Evolutionary conservation across 257 asterid genomes (phyloP), one percentile per base, ranked within the genome.

Genomic region (Jaltomata sinuosa): DNA sequence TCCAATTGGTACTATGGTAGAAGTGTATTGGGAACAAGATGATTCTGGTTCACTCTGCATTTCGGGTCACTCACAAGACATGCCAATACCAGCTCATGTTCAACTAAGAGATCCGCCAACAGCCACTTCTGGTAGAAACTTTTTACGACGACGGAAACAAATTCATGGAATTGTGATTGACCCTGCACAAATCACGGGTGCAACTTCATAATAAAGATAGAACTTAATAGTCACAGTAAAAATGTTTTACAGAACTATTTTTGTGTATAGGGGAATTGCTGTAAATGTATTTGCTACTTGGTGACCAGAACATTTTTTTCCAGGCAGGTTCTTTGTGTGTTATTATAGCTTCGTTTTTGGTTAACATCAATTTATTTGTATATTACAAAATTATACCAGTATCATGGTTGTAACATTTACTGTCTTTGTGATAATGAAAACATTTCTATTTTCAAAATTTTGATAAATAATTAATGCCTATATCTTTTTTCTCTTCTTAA

Each of bases 1-100:
- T 88, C 93, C 89, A 1, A 87, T 89, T 32, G 97, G 96, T 42
- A 64, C 85, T 36, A 95, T 95, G 98, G 96, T 95, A 22, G 97
- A 94, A 88, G 93, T 93, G 49, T 90, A 91, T 62, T 95, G 98
- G 98, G 96, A 91, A 87, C 98, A 94, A 90, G 98, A 95, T 85
- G 97, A 95, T 85, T 90, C 97, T 6, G 98, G 98, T 50, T 79
- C 94, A 27, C 94, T 95, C 61, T 95, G 98, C 88, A 89, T 95
- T 79, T 91, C 98, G 38, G 95, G 96, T 69, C 82, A 92, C 84
- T 95, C 98, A 1, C 84, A 67, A 1, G 94, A 90, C 77, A 88
- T 82, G 27, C 90, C 94, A 15, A 88, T 95, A 82, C 98, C 98
- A 32, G 79, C 93, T 80, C 92, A 90, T 78, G 86, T 95, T 29